Evolutionary conservation across 1,284 basidiomycete species (phyloP), one percentile per base, ranked within the genome.

Genomic region (Leccinum pachyderme): DNA sequence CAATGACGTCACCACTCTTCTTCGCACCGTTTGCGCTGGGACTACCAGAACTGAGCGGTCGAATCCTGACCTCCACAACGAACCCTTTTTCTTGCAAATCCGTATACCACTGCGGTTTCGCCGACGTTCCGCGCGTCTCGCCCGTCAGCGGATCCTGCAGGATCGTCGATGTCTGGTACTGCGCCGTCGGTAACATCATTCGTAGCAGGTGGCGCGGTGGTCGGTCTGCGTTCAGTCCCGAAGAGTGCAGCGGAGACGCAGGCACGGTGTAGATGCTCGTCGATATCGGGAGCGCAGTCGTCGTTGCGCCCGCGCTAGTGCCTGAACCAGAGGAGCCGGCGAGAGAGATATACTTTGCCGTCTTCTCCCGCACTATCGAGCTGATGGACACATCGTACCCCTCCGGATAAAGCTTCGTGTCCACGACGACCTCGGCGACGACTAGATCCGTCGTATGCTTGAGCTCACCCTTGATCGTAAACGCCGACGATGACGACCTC

Each of bases 101-200:
- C 18, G 81, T 68, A 57, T 91, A 70, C 93, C 93, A 95, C 48
- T 75, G 73, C 4, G 93, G 93, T 59, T 84, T 84, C 5, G 83
- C 78, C 49, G 85, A 81, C 6, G 86, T 82, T 13, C 75, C 76
- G 58, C 81, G 76, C 56, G 77, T 77, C 68, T 90, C 84, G 15
- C 87, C 89, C 2, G 88, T 93, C 60, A 95, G 73, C 7, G 93
- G 93, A 73, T 95, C 91, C 55, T 82, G 75, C 43, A 44, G 18
- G 18, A 94, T 81, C 0, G 83, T 83, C 41, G 85, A 84, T 31
- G 85, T 77, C 65, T 87, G 84, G 66, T 87, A 92, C 57, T 87
- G 88, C 9, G 87, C 84, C 1, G 91, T 93, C 3, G 93, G 93
- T n/a, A 95, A 72, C 37, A 81, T 85, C 52, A 95, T 67, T 43